phyloP scores from a whole-genome alignment of 306 rosid genomes.

The Medicago lupulina region DNA sequence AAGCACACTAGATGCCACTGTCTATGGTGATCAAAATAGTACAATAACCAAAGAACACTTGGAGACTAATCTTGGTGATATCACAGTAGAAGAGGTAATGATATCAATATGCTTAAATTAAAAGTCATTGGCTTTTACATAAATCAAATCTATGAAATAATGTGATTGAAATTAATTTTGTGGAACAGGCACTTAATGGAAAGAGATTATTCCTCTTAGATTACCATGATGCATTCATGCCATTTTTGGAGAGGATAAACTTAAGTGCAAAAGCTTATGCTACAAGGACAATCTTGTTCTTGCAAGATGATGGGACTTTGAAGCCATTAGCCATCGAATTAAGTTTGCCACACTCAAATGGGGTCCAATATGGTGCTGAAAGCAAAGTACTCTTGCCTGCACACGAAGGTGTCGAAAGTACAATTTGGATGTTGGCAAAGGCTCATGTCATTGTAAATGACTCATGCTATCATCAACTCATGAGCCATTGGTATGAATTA shows the following conservation, averaged over 20 bases:
- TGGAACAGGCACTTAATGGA: slow-evolving; percentile 60
- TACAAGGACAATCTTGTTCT: slow-evolving; percentile 65
- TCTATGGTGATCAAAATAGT: slow-evolving; percentile 68
- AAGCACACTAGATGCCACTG: slow-evolving; percentile 57
- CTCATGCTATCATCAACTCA: slow-evolving; percentile 71
- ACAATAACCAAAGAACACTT: slow-evolving; percentile 56
- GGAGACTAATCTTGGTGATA: slow-evolving; percentile 50
- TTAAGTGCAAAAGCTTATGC: slow-evolving; percentile 59
- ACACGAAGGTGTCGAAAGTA: slow-evolving; percentile 54
- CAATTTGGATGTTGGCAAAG: slow-evolving; percentile 75
- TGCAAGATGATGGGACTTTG: slow-evolving; percentile 68
- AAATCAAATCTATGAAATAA: neutral
- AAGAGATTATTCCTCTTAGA: slow-evolving; percentile 69
- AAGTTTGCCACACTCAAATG: slow-evolving; percentile 65
- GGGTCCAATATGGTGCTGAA: slow-evolving; percentile 58
- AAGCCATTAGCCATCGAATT: slow-evolving; percentile 76
- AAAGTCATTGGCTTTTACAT: neutral
- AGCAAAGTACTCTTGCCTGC: slow-evolving; percentile 66
- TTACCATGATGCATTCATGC: slow-evolving; percentile 70
- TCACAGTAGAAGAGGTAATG: slow-evolving; percentile 60
- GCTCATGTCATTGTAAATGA: slow-evolving; percentile 74
- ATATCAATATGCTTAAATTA: neutral
- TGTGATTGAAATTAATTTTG: slow-evolving; percentile 14
- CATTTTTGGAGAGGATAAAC: slow-evolving; percentile 64
- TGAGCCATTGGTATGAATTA: slow-evolving; percentile 63